Evolutionary conservation across 192 early-diverging fungal species (phyloP).

Genomic region (Lobulomyces angularis): DNA sequence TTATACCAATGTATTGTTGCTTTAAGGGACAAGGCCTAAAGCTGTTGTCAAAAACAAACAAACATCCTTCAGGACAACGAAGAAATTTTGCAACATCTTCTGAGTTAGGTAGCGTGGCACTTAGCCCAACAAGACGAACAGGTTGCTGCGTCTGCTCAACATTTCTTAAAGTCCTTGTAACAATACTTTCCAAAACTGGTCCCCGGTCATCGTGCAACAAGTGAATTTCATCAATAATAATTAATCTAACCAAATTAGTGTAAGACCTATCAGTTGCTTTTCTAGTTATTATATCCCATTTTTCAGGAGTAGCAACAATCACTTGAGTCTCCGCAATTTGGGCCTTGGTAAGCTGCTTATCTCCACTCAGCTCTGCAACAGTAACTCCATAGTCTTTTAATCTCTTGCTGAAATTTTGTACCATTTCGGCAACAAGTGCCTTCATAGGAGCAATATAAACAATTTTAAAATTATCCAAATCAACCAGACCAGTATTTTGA

Average conservation of each 20-base stretch:
- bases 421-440: constrained; percentile 96
- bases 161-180: constrained; percentile 68
- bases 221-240: constrained; percentile 97
- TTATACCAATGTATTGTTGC: constrained; percentile 93
- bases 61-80: constrained; percentile 63
- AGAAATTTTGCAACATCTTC: constrained; percentile 88
- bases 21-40: constrained; percentile 91
- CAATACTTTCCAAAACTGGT: constrained; percentile 86
- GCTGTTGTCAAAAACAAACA: constrained; percentile 88
- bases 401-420: constrained; percentile 69
- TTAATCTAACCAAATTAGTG: constrained; percentile 72
- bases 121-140: constrained; percentile 83
- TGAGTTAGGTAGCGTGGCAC: constrained; percentile 93
- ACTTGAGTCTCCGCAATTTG: constrained; percentile 93
- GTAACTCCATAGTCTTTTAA: constrained; percentile 66
- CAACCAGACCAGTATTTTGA: constrained; percentile 54
- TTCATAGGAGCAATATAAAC: constrained; percentile 99
- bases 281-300: constrained; percentile 97
- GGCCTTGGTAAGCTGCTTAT: constrained; percentile 90
- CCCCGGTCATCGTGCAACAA: constrained; percentile 95
- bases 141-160: constrained; percentile 83
- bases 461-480: constrained; percentile 83
- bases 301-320: constrained; percentile 97
- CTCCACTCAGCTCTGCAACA: constrained; percentile 95
- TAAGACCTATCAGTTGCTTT: constrained; percentile 87